phyloP scores from a whole-genome alignment of 345 rosid species.

The Aquilaria yunnanensis region DNA sequence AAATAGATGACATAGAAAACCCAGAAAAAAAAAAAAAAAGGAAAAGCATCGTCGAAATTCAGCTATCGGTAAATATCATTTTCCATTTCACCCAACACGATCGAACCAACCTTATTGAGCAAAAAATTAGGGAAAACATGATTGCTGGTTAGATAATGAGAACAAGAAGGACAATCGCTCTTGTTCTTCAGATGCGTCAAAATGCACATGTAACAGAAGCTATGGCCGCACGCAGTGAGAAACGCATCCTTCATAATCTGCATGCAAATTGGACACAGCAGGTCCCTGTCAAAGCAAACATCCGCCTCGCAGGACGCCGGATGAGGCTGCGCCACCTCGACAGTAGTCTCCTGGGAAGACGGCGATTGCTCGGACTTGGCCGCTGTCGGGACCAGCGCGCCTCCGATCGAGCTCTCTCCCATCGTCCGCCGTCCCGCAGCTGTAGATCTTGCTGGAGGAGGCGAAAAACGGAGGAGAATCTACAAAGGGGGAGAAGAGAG shows the following conservation, averaged over 20 bases:
- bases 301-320: background rate
- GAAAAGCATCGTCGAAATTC: no score
- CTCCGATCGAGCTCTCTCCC: slow-evolving; percentile 25
- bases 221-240: slow-evolving; percentile 48
- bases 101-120: slow-evolving; percentile 37
- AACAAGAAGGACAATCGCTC: slow-evolving; percentile 55
- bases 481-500: background rate
- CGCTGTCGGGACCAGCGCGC: slow-evolving; percentile 22
- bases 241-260: slow-evolving; percentile 47
- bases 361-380: slow-evolving; percentile 15
- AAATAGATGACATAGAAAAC: background rate
- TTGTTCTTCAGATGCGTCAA: slow-evolving; percentile 40
- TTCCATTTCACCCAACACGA: no score
- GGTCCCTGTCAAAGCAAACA: slow-evolving; percentile 27
- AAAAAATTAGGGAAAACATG: slow-evolving; percentile 47
- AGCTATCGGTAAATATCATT: no score
- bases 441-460: background rate
- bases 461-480: background rate
- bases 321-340: background rate
- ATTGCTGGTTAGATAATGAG: slow-evolving; percentile 28
- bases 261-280: slow-evolving; percentile 58
- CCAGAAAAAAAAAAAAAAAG: background rate
- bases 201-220: slow-evolving; percentile 49
- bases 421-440: background rate
- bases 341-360: background rate